These are phyloP conservation scores for Calvatia gigantea DNA, from an alignment of 768 basidiomycete genomes.

Conservation along the genomic window DNA sequence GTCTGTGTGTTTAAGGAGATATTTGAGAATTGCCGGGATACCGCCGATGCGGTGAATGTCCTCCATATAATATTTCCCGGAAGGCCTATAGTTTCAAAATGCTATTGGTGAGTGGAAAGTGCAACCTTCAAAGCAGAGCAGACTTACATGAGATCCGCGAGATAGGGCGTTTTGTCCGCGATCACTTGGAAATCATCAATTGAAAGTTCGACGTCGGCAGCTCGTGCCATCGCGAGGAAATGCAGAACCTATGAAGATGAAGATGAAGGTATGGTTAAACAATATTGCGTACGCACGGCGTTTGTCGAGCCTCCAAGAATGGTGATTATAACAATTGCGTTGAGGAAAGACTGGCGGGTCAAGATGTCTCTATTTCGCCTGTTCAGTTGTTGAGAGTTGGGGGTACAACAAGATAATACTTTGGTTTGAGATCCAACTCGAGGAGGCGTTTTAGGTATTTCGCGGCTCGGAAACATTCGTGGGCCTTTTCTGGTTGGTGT, in stretches of 20 bases:
- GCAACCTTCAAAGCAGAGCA: background rate
- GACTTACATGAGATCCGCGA: constrained; percentile 66
- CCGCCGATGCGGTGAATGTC: constrained; percentile 86
- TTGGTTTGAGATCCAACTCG: constrained; percentile 80
- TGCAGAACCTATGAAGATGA: constrained; percentile 60
- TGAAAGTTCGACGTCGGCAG: constrained; percentile 64
- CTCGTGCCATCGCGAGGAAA: constrained; percentile 79
- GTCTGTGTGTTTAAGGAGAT: constrained; percentile 72
- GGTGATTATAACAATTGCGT: constrained; percentile 78
- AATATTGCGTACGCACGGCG: constrained; percentile 48
- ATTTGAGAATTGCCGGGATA: constrained; percentile 81
- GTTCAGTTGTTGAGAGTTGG: background rate
- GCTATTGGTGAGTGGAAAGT: background rate
- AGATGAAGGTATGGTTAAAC: background rate
- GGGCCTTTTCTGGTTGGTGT: constrained; percentile 59
- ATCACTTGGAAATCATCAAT: constrained; percentile 88
- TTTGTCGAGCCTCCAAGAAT: constrained; percentile 87
- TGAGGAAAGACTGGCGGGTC: constrained; percentile 60
- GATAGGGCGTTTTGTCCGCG: constrained; percentile 75
- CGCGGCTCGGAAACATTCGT: constrained; percentile 79
- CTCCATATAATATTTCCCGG: constrained; percentile 87
- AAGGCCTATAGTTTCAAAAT: constrained; percentile 48
- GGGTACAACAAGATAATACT: constrained; percentile 26
- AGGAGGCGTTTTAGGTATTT: constrained; percentile 73
- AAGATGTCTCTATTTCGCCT: constrained; percentile 34